A percentile compares a stretch with the other conserved stretches of the same genome.
Evolutionary conservation across 805 yeast genomes (phyloP).

Genomic region (Cyberlindnera suaveolens): DNA sequence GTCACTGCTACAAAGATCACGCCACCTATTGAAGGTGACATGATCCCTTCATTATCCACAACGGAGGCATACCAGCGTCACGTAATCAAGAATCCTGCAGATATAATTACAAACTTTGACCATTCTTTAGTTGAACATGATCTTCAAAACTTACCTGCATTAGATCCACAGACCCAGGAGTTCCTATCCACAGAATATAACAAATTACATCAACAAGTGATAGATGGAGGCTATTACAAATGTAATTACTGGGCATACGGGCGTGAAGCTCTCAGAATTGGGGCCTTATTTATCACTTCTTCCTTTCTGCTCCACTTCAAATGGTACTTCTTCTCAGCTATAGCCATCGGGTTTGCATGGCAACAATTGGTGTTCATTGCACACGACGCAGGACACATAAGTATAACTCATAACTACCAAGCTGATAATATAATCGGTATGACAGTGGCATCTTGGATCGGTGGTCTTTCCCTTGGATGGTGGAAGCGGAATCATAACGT

Average conservation of each 20-base stretch:
- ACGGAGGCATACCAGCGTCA: slow-evolving; percentile 22
- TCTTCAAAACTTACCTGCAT: slow-evolving; percentile 48
- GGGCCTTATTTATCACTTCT: slow-evolving; percentile 44
- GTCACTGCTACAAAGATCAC: slow-evolving; percentile 31
- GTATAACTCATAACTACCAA: slow-evolving; percentile 76
- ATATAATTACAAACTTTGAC: slow-evolving; percentile 51
- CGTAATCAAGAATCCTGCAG: slow-evolving; percentile 49
- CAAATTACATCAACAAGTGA: slow-evolving; percentile 49
- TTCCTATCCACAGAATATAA: slow-evolving; percentile 51
- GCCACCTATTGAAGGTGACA: slow-evolving; percentile 49
- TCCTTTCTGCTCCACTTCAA: slow-evolving; percentile 40
- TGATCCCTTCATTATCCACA: slow-evolving; percentile 34
- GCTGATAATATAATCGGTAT: slow-evolving; percentile 71
- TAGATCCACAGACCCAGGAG: slow-evolving; percentile 65
- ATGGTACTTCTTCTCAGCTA: slow-evolving; percentile 51
- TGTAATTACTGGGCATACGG: slow-evolving; percentile 71
- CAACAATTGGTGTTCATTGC: slow-evolving; percentile 85
- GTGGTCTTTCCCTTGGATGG: slow-evolving; percentile 92
- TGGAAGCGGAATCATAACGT: slow-evolving; percentile 93
- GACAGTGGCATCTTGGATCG: slow-evolving; percentile 67
- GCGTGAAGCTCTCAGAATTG: slow-evolving; percentile 61
- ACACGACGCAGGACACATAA: slow-evolving; percentile 86
- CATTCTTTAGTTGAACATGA: slow-evolving; percentile 50
- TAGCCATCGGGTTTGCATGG: slow-evolving; percentile 72
- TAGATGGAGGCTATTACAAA: slow-evolving; percentile 55